Conservation (phyloP, 23 red algal genomes). For the Gracilaria vermiculophylla region DNA sequence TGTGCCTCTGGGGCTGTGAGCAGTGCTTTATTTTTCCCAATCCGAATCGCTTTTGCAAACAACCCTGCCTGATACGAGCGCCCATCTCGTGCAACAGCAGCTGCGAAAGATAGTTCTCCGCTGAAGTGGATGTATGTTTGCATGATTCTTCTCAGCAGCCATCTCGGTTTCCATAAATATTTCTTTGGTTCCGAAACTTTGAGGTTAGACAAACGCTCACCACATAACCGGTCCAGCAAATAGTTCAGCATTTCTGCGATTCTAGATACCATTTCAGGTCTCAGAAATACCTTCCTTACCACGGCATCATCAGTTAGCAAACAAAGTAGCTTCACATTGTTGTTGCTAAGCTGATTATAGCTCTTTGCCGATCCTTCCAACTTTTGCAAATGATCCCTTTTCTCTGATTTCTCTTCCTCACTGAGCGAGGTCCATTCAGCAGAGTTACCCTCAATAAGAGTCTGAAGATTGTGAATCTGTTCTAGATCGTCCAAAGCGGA, state of each 20-base stretch:
- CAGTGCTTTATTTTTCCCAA: slow-evolving; percentile 44
- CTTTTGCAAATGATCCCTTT: slow-evolving; percentile 70
- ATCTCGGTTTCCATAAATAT: slow-evolving; percentile 87
- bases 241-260: slow-evolving; percentile 97
- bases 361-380: slow-evolving; percentile 75
- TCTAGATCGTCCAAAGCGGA: slow-evolving; percentile 73
- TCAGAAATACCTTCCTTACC: slow-evolving; percentile 75
- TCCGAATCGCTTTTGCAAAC: slow-evolving; percentile 61
- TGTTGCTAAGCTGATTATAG: slow-evolving; percentile 83
- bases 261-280: slow-evolving; percentile 91
- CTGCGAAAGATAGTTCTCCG: slow-evolving; percentile 62
- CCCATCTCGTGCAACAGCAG: slow-evolving; percentile 85
- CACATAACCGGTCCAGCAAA: slow-evolving; percentile 84
- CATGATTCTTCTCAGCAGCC: slow-evolving; percentile 75
- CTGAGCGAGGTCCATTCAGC: slow-evolving; percentile 61
- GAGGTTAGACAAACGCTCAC: slow-evolving; percentile 72
- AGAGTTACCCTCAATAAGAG: slow-evolving; percentile 34
- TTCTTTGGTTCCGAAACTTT: slow-evolving; percentile 78
- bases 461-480: slow-evolving; percentile 81
- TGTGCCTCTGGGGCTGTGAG: slow-evolving; percentile 48
- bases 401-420: slow-evolving; percentile 76
- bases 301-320: slow-evolving; percentile 82
- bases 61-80: slow-evolving; percentile 83
- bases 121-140: slow-evolving; percentile 79
- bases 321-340: slow-evolving; percentile 81